These are phyloP conservation scores for Salix udensis DNA, from an alignment of 345 rosid species.

Conservation along the genomic window DNA sequence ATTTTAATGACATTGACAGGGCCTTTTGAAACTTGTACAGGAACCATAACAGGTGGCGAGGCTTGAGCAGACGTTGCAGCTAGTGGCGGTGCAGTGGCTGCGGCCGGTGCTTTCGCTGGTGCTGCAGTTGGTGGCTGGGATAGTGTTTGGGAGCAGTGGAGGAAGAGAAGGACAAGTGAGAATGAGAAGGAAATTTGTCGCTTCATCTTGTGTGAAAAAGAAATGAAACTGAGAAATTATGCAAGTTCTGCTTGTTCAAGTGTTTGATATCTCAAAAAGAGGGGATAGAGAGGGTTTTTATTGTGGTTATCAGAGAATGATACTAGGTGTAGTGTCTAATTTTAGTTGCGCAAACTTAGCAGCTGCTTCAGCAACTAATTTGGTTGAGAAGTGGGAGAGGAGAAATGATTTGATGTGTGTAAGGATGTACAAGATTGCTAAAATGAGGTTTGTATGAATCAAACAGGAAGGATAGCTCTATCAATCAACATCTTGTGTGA, in stretches of 20 bases:
- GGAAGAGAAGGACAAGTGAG: slow-evolving; percentile 4
- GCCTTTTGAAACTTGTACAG: background rate
- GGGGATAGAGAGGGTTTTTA: background rate
- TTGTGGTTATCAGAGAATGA: background rate
- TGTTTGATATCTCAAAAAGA: slow-evolving; percentile 1
- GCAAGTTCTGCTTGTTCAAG: background rate
- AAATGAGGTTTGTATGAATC: background rate
- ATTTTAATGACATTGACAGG: background rate
- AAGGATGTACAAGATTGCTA: background rate
- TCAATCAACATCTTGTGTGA: background rate
- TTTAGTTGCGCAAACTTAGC: background rate
- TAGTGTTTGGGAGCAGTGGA: background rate
- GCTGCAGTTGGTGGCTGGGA: slow-evolving; percentile 10
- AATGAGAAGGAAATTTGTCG: background rate
- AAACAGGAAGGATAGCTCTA: background rate
- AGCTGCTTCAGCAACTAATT: background rate
- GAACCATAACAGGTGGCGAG: background rate
- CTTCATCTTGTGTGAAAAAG: background rate
- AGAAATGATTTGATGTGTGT: background rate
- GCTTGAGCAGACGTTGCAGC: background rate
- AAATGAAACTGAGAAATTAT: background rate
- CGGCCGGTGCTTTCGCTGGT: background rate
- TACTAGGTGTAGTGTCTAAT: background rate
- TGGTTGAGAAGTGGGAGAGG: background rate
- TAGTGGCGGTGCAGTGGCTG: background rate